phyloP scores from a whole-genome alignment of 2,329 filamentous ascomycete species.

The Phaeomoniella chlamydospora region DNA sequence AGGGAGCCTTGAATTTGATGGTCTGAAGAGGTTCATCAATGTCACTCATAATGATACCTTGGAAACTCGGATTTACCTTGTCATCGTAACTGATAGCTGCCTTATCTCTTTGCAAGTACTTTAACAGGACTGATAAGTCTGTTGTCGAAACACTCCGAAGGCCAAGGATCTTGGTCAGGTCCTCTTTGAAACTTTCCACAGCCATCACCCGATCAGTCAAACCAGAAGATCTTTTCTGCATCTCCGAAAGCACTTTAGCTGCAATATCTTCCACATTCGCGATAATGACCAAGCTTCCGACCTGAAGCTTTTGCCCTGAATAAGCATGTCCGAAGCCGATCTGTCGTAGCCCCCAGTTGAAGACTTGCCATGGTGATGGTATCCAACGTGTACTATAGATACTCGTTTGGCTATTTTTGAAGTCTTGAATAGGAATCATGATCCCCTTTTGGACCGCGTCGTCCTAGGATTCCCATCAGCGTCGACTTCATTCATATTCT shows the following conservation, averaged over 20 bases:
- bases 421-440: conserved; percentile 57
- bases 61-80: conserved; percentile 24
- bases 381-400: conserved; percentile 59
- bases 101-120: conserved; percentile 56
- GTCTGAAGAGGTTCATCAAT: conserved; percentile 35
- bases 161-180: conserved; percentile 34
- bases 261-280: conserved; percentile 39
- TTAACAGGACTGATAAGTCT: conserved; percentile 57
- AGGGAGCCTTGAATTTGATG: conserved; percentile 54
- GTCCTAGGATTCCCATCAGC: conserved; percentile 21
- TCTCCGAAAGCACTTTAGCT: conserved; percentile 5
- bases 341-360: conserved; percentile 63
- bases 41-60: not conserved
- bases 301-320: conserved; percentile 18
- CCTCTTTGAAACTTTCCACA: conserved; percentile 43
- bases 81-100: conserved; percentile 31
- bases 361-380: conserved; percentile 52
- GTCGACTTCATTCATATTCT: not conserved
- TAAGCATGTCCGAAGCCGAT: conserved; percentile 41
- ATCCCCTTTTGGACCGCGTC: conserved; percentile 58
- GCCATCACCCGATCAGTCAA: conserved; percentile 11
- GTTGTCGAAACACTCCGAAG: conserved; percentile 10
- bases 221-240: conserved; percentile 15
- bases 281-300: conserved; percentile 30
- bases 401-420: conserved; percentile 49